These are phyloP conservation scores for Prunus davidiana DNA, from an alignment of 306 rosid species.

Conservation along the genomic window DNA sequence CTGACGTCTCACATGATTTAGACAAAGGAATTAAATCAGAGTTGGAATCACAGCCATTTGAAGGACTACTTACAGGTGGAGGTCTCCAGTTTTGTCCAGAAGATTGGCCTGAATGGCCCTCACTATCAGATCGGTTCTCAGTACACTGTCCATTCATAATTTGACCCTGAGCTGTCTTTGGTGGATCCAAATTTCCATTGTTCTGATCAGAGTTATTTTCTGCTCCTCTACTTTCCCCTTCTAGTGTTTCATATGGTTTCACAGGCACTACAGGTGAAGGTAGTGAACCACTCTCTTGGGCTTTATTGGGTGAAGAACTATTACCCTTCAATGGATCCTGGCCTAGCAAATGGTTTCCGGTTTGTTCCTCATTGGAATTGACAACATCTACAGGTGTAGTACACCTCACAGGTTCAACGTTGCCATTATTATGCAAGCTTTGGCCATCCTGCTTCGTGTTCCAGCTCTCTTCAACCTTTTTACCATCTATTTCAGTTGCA, in stretches of 20 bases:
- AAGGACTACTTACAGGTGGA: slow-evolving; percentile 36
- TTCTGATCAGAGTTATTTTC: slow-evolving; percentile 35
- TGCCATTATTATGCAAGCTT: slow-evolving; percentile 32
- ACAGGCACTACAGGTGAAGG: slow-evolving; percentile 40
- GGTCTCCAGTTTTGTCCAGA: slow-evolving; percentile 63
- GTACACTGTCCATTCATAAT: slow-evolving; percentile 39
- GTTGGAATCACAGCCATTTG: slow-evolving; percentile 44
- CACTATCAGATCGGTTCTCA: slow-evolving; percentile 63
- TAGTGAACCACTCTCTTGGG: slow-evolving; percentile 38
- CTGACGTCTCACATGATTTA: slow-evolving; percentile 37
- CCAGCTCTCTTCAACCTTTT: slow-evolving; percentile 28
- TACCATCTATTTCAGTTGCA: slow-evolving; percentile 22
- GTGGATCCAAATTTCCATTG: slow-evolving; percentile 45
- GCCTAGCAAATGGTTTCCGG: slow-evolving; percentile 31
- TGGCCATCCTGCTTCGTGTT: slow-evolving; percentile 38
- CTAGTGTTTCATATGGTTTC: slow-evolving; percentile 30
- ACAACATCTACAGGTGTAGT: slow-evolving; percentile 42
- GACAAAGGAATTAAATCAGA: slow-evolving; percentile 34
- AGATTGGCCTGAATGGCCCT: slow-evolving; percentile 73
- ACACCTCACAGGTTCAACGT: slow-evolving; percentile 46
- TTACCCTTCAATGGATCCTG: slow-evolving; percentile 41
- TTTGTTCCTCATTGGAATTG: slow-evolving; percentile 42
- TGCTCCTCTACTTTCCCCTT: slow-evolving; percentile 33
- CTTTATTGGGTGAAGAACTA: slow-evolving; percentile 26
- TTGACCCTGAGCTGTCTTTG: slow-evolving; percentile 42